Percentiles rank a stretch among this genome's conserved stretches.
Evolutionary conservation across 176 grass and related monocot genomes (phyloP).

Genomic region (Alloteropsis semialata): DNA sequence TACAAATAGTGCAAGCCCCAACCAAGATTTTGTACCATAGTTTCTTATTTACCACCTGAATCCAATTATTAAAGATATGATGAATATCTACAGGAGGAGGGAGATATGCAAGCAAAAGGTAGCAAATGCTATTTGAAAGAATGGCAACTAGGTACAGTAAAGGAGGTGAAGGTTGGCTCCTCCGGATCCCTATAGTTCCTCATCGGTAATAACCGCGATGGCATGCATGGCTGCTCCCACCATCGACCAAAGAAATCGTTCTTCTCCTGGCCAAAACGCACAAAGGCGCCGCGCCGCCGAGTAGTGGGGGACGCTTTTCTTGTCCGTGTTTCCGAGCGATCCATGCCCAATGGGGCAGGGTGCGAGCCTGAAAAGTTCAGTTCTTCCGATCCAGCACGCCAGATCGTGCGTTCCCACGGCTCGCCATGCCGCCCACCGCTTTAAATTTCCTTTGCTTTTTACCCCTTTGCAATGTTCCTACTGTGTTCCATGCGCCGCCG

Average conservation of each 20-base stretch:
- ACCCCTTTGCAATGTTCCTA: not conserved
- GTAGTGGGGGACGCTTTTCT: not conserved
- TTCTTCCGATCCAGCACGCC: not conserved
- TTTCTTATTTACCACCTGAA: too few species aligned
- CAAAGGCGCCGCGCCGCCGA: not conserved
- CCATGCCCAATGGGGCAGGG: not conserved
- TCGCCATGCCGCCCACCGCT: not conserved
- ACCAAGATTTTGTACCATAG: too few species aligned
- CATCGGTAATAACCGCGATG: not conserved
- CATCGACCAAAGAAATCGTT: not conserved
- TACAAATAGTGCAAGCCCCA: too few species aligned
- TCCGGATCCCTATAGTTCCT: not conserved
- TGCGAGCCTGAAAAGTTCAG: not conserved
- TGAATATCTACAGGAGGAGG: too few species aligned
- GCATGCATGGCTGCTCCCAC: not conserved
- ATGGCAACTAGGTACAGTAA: not conserved
- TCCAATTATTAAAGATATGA: too few species aligned
- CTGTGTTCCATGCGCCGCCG: not conserved
- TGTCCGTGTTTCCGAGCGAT: not conserved
- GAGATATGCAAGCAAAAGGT: too few species aligned
- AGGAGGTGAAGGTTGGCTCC: constrained; percentile 11
- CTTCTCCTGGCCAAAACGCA: not conserved
- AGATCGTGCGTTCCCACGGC: not conserved
- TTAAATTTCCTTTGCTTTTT: not conserved
- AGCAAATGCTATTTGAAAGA: constrained; percentile 5